A percentile compares a stretch with the other conserved stretches of the same genome.
These are phyloP conservation scores for Quercus alba DNA, from an alignment of 306 rosid species.

Conservation along the genomic window DNA sequence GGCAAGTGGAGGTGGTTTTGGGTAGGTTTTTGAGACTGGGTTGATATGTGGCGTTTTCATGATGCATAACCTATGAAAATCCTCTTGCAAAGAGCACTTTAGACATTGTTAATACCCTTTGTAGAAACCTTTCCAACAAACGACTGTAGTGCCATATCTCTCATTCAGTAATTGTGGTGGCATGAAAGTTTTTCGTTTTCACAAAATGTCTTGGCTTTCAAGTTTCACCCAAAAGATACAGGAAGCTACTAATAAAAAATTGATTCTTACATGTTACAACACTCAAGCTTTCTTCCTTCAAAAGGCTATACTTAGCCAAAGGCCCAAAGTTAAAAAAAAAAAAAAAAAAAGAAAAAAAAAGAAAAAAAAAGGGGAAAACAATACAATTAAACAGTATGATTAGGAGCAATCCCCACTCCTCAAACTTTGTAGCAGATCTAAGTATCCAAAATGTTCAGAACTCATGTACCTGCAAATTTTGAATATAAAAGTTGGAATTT, in stretches of 20 bases:
- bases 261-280: not conserved
- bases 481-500: not conserved
- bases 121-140: not conserved
- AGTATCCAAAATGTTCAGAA: slow-evolving; percentile 63
- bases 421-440: slow-evolving; percentile 71
- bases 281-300: not conserved
- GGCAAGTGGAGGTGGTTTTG: too few species aligned
- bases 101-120: too few species aligned
- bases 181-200: too few species aligned
- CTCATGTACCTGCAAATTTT: slow-evolving; percentile 54
- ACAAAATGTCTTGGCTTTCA: not conserved
- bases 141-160: not conserved
- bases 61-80: too few species aligned
- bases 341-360: too few species aligned
- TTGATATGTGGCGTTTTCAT: too few species aligned
- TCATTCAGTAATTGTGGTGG: too few species aligned
- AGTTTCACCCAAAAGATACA: too few species aligned
- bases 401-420: slow-evolving; percentile 61
- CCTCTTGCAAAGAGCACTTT: too few species aligned
- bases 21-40: too few species aligned
- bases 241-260: not conserved
- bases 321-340: not conserved
- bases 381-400: not conserved
- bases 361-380: accelerated
- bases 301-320: not conserved